These are phyloP conservation scores for Malus orientalis DNA, from an alignment of 306 rosid genomes.

Conservation along the genomic window DNA sequence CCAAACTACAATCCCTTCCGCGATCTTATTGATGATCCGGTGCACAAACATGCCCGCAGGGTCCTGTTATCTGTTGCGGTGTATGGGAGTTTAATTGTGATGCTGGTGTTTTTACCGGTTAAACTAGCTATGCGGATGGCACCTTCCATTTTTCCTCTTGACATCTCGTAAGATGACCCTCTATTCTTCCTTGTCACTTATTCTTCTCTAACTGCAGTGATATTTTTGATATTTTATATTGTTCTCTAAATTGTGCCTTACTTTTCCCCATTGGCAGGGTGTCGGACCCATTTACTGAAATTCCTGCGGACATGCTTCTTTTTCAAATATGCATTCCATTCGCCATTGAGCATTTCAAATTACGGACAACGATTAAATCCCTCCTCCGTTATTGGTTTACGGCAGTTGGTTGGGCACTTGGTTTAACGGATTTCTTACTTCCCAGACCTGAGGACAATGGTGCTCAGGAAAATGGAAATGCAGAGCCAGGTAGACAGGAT, in stretches of 20 bases:
- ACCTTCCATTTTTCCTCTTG: slow-evolving; percentile 89
- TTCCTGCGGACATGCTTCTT: slow-evolving; percentile 98
- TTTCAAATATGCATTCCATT: slow-evolving; percentile 98
- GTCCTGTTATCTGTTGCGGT: slow-evolving; percentile 92
- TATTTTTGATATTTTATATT: neutral
- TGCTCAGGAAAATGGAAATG: slow-evolving; percentile 79
- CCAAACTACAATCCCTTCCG: slow-evolving; percentile 99
- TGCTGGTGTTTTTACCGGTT: slow-evolving; percentile 94
- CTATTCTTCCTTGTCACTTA: slow-evolving; percentile 5
- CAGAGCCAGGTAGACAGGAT: slow-evolving; percentile 82
- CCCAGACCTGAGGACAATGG: slow-evolving; percentile 77
- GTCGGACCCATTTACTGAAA: slow-evolving; percentile 96
- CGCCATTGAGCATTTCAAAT: slow-evolving; percentile 93
- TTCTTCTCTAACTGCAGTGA: neutral
- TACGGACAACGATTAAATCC: slow-evolving; percentile 90
- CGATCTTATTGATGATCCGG: slow-evolving; percentile 96
- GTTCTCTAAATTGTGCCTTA: slow-evolving; percentile 14
- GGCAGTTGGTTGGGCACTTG: slow-evolving; percentile 98
- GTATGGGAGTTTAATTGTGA: slow-evolving; percentile 96
- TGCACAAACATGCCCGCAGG: slow-evolving; percentile 99
- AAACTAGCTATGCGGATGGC: slow-evolving; percentile 95
- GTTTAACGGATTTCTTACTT: slow-evolving; percentile 78
- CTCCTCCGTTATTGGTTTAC: slow-evolving; percentile 87
- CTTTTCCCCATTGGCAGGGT: slow-evolving; percentile 51
- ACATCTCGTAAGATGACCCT: slow-evolving; percentile 67